These are phyloP conservation scores for Aspergillus wentii DNA, from an alignment of 495 filamentous ascomycete genomes.

Conservation along the genomic window DNA sequence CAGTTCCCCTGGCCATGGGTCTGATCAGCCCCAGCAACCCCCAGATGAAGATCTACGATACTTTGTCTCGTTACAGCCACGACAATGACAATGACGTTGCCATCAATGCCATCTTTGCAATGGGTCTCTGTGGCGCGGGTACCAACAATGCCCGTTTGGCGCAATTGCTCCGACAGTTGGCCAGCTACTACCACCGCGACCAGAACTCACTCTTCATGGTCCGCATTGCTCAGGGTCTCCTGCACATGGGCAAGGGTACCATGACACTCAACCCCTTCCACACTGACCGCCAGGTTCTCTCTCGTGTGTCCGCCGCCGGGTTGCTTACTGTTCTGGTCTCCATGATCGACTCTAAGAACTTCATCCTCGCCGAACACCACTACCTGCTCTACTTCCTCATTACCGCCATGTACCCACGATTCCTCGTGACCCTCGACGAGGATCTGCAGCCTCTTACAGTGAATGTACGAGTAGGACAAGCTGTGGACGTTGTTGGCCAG, in stretches of 20 bases:
- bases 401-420: conserved; percentile 94
- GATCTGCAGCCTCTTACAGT: conserved; percentile 89
- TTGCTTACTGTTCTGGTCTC: conserved; percentile 85
- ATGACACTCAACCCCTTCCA: conserved; percentile 95
- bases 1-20: conserved; percentile 96
- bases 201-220: conserved; percentile 98
- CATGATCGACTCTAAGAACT: conserved; percentile 91
- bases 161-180: conserved; percentile 88
- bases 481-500: conserved; percentile 96
- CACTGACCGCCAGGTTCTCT: conserved; percentile 93
- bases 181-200: conserved; percentile 96
- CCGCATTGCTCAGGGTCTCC: conserved; percentile 90
- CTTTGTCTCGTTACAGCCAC: conserved; percentile 95
- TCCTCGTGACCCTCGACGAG: conserved; percentile 94
- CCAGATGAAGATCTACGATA: conserved; percentile 99
- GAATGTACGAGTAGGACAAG: conserved; percentile 95
- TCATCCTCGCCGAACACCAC: conserved; percentile 83
- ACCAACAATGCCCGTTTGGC: conserved; percentile 97
- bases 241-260: conserved; percentile 99
- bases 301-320: conserved; percentile 83
- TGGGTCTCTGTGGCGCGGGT: conserved; percentile 94
- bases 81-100: conserved; percentile 99
- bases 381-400: conserved; percentile 97
- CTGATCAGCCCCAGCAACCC: conserved; percentile 95
- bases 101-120: conserved; percentile 97